Evolutionary conservation across 495 filamentous ascomycete species (phyloP).

Genomic region (Massariosphaeria phaeospora): DNA sequence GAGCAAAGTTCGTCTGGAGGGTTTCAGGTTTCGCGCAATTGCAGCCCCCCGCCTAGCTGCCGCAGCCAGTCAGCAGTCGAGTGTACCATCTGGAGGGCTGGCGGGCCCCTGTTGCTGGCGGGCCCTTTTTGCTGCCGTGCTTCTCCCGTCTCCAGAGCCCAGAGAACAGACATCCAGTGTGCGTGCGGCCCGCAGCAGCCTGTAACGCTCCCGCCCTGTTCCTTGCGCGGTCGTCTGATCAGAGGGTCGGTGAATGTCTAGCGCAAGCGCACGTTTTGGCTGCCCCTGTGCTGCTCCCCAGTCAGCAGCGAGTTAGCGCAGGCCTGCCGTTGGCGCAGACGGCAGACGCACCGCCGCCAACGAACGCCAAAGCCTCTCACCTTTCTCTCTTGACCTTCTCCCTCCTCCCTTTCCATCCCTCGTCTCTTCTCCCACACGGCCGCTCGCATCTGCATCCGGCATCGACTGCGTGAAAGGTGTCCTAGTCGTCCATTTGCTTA

Average conservation of each 20-base stretch:
- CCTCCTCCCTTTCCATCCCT: constrained; percentile 6
- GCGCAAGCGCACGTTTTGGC: too few relatives aligned
- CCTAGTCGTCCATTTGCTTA: constrained; percentile 24
- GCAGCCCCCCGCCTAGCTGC: not conserved
- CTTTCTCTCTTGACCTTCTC: not conserved
- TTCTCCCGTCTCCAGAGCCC: too few relatives aligned
- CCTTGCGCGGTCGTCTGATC: too few relatives aligned
- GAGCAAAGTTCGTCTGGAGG: not conserved
- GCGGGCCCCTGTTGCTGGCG: not conserved
- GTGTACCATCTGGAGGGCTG: not conserved
- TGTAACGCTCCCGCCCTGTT: too few relatives aligned
- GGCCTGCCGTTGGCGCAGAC: too few relatives aligned
- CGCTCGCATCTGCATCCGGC: constrained; percentile 9
- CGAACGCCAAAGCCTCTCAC: not conserved
- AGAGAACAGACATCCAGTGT: too few relatives aligned
- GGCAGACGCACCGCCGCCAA: not conserved
- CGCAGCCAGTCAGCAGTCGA: constrained; percentile 7
- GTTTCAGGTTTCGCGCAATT: constrained; percentile 18
- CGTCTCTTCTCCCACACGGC: constrained; percentile 3
- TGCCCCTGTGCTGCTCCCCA: too few relatives aligned
- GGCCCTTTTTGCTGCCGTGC: too few relatives aligned
- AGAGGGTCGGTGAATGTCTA: too few relatives aligned
- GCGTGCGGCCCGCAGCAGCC: too few relatives aligned
- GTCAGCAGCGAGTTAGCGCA: too few relatives aligned
- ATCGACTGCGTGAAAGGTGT: constrained; percentile 9